Base-by-base conservation (phyloP, 371 early-diverging fungal species). In the Mortierella sp. region DNA sequence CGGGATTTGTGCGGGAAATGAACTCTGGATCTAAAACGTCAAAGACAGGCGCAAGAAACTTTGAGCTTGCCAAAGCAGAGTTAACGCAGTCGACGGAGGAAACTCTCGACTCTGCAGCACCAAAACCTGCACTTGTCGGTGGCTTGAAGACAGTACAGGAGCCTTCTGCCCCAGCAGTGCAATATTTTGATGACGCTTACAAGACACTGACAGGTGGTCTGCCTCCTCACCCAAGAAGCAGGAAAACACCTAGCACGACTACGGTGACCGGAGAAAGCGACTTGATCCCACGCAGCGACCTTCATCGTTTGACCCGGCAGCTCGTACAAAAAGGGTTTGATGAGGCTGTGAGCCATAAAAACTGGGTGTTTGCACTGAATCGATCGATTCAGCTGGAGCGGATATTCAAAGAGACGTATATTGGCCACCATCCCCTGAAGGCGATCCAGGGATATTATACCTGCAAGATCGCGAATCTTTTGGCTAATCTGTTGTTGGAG, bases 391-490 rank as follows among this genome's bases (percentile, higher is more conserved):
- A 50, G 32, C 51, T 73, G 42, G 64, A 63, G 32, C 23, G 32
- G 24, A 67, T 67, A 30, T 32, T 67, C 56, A 54, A 58, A 32
- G 50, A 46, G 41, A 58, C 58, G 0, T 73, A 73, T 32, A 21
- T 73, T 15, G 73, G 73, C 14, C 37, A 62, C 50, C 73, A 73
- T 27, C 73, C 73, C 2, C 19, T 63, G 21, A 66, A 67, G 48
- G 60, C 64, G 14, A 59, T 73, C 34, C 73, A 73, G 28, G 41
- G 58, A 8, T 73, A 67, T 9, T 73, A 73, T 42, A 67, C 73
- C 4, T 73, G 73, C 60, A 73, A 73, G 64, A 73, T 73, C 63
- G 58, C 60, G 37, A 73, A 66, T n/a, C 56, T 73, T 8, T 15
- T 73, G 51, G 73, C 73, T n/a, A 73, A 73, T 24, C 34, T 73